Evolutionary conservation across 2,329 filamentous ascomycete genomes (phyloP).

Genomic region (Trichoderma harzianum): DNA sequence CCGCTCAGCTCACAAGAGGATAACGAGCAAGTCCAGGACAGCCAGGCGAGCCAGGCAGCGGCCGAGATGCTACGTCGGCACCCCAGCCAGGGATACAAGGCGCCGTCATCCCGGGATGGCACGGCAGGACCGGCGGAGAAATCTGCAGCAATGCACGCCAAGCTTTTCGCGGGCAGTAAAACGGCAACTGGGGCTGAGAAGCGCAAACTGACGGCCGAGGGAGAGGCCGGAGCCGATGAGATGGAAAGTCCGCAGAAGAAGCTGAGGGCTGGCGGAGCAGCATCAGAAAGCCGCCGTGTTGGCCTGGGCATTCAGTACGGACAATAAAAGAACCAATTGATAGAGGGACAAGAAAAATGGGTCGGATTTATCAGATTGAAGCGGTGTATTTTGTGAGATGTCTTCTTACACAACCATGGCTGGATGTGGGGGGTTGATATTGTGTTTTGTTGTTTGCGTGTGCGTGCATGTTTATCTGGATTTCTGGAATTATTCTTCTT

Average conservation of each 20-base stretch:
- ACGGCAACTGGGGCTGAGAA: slow-evolving; percentile 46
- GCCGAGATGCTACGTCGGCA: slow-evolving; percentile 68
- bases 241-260: slow-evolving; percentile 51
- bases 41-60: slow-evolving; percentile 74
- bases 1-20: slow-evolving; percentile 26
- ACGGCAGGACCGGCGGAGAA: slow-evolving; percentile 44
- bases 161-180: slow-evolving; percentile 41
- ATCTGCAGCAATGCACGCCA: slow-evolving; percentile 49
- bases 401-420: neutral
- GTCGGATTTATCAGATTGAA: neutral
- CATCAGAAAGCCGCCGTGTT: slow-evolving; percentile 40
- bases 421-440: neutral
- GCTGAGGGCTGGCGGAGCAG: slow-evolving; percentile 41
- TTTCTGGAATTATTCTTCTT: neutral
- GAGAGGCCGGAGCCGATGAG: slow-evolving; percentile 31
- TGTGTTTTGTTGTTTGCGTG: neutral
- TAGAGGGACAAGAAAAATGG: neutral
- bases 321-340: slow-evolving; percentile 18
- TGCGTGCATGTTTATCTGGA: neutral
- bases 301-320: slow-evolving; percentile 54
- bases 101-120: slow-evolving; percentile 44
- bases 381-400: neutral
- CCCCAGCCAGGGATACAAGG: slow-evolving; percentile 51
- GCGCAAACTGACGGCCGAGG: slow-evolving; percentile 43
- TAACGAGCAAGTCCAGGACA: slow-evolving; percentile 59